These are phyloP conservation scores for Galerina marginata DNA, from an alignment of 768 basidiomycete genomes.

Conservation along the genomic window DNA sequence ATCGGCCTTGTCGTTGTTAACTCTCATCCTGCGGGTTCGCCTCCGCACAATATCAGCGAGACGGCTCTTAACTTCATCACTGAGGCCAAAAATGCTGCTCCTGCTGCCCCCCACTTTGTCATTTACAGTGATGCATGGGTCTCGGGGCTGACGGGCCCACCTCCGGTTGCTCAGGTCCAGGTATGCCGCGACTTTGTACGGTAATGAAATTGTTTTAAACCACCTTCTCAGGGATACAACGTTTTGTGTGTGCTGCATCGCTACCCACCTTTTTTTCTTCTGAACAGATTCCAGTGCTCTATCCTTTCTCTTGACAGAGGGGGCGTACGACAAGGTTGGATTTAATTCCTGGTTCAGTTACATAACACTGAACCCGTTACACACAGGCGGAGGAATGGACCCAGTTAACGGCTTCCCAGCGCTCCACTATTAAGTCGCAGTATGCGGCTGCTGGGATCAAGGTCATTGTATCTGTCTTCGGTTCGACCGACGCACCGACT, in stretches of 20 bases:
- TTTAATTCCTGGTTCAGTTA: background rate
- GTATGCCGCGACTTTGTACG: conserved; percentile 29
- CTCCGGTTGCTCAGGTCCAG: conserved; percentile 48
- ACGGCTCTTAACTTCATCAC: conserved; percentile 13
- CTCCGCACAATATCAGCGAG: conserved; percentile 12
- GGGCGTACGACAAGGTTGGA: conserved; percentile 59
- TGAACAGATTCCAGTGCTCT: conserved; percentile 37
- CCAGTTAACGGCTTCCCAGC: conserved; percentile 45
- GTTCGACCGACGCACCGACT: conserved; percentile 62
- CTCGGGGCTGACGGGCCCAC: conserved; percentile 53
- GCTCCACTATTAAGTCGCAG: conserved; percentile 52
- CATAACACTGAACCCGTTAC: background rate
- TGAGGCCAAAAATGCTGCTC: conserved; percentile 30
- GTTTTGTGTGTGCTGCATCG: conserved; percentile 50
- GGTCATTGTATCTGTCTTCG: conserved; percentile 66
- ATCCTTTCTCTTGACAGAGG: conserved; percentile 59
- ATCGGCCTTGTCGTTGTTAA: conserved; percentile 8
- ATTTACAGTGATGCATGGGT: conserved; percentile 46
- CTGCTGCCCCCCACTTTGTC: conserved; percentile 58
- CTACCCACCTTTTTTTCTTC: background rate
- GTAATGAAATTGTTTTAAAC: background rate
- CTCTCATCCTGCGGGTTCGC: conserved; percentile 12
- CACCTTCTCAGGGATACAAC: conserved; percentile 55
- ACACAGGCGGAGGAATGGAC: conserved; percentile 58
- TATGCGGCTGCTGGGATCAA: conserved; percentile 65